Conservation (phyloP, 345 rosid species). For the Brassica incana region DNA sequence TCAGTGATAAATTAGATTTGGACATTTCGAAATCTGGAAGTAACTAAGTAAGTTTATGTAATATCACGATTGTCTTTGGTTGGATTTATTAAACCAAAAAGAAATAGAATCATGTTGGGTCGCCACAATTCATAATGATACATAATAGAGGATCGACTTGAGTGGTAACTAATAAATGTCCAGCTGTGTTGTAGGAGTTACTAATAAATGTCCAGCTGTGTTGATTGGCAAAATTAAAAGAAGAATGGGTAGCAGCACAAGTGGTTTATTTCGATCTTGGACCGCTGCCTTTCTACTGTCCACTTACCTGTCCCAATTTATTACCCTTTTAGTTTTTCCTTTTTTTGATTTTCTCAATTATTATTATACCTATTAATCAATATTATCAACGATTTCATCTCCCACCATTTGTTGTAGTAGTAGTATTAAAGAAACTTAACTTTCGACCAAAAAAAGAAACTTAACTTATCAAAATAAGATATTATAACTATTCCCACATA, state of each 20-base stretch:
- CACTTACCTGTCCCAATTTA: conserved; percentile 37
- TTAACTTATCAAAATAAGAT: no score
- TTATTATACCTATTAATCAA: neutral
- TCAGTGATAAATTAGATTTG: conserved; percentile 18
- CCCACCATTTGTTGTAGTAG: neutral
- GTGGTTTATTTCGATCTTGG: conserved; percentile 28
- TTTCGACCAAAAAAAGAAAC: no score
- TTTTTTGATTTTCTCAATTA: neutral
- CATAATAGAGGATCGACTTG: neutral
- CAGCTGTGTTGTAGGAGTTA: neutral
- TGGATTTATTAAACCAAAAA: conserved; percentile 26
- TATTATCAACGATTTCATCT: neutral
- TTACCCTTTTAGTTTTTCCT: conserved; percentile 8
- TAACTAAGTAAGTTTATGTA: conserved; percentile 6
- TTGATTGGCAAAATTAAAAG: conserved; percentile 26
- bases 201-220: conserved; percentile 35
- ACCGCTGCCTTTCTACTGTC: conserved; percentile 31
- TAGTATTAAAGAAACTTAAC: no score
- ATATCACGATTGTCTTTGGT: conserved; percentile 6
- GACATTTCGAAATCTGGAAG: conserved; percentile 19
- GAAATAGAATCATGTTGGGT: conserved; percentile 5
- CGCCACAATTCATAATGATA: neutral
- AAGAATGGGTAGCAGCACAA: conserved; percentile 2
- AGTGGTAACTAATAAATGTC: conserved; percentile 10
- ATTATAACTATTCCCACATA: no score